Base-by-base conservation (phyloP, 2,329 filamentous ascomycete genomes). In the Lasiodiplodia gonubiensis region DNA sequence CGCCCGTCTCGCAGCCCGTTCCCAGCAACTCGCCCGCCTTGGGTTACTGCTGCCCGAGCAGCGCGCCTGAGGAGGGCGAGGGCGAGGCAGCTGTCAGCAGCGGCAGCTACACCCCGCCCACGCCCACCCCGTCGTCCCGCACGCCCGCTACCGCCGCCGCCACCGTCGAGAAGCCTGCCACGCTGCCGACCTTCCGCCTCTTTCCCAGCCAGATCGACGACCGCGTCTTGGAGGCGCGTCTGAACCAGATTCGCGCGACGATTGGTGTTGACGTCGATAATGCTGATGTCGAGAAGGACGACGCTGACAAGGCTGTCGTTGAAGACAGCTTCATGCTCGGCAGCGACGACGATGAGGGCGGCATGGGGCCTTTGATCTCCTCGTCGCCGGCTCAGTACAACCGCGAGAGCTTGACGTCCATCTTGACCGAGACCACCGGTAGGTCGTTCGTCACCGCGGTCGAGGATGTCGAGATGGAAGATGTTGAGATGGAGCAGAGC, bases 381-480 rank as follows among this genome's bases (percentile, higher is more conserved):
- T 8, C 16, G 23, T 25, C 21, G n/a, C n/a, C 14, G 14, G 4
- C 2, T 5, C 2, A 2, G 10, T 16, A 11, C 12, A 57, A 37
- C 21, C 53, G 59, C 25, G 5, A 23, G 12, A 63, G 59, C 46
- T 18, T 63, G 11, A n/a, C 8, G 8, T 63, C 59, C 42, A 46
- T 51, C 16, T 18, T 60, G 57, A 48, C 57, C 39, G 18, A 46
- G 3, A n/a, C 42, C 18, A 60, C 57, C 27, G 46, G n/a, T 18
- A 21, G 7, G n/a, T 63, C 59, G 59, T 63, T 63, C 30, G 46
- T 51, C 14, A 63, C 59, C 11, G 59, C 59, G 27, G 7, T 2
- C 1, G 59, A 51, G 59, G 59, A 37, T 0, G 42, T 35, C 12
- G 52, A 55, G 16, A 16, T 18, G 3, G 54, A 57, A n/a, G 30